Evolutionary conservation across 345 rosid species (phyloP), one percentile per base, ranked within the genome.

Genomic region (Salix dunnii): DNA sequence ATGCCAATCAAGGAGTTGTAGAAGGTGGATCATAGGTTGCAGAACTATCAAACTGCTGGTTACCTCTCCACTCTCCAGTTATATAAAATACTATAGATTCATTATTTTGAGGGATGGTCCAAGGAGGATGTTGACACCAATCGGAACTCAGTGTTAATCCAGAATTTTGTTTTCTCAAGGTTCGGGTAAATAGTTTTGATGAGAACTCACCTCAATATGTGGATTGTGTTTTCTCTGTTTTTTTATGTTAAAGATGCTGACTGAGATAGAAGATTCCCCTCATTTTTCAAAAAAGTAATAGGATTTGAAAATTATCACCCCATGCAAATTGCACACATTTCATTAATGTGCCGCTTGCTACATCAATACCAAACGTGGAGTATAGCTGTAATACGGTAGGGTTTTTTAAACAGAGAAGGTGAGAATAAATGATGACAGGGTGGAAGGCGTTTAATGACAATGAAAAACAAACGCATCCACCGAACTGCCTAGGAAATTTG

Each of bases 21-120:
- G 75, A 73, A 17, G 77, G 69, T 62, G 48, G 62, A 38, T 67
- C 73, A 67, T 72, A 80, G 66, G 33, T 31, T 18, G 21, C 6
- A 11, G 51, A 30, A 46, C 55, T 36, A 13, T 28, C 74, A 12
- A 6, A 21, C 60, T 73, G 20, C 43, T 20, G 16, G 63, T 46
- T 21, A 31, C 31, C 40, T 64, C 66, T 25, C 30, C 9, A 6
- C 63, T 58, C 48, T 64, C 21, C 64, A 30, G 6, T 30, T 18
- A 38, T 9, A 12, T 42, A 6, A 31, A 30, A 48, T 8, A 21
- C 14, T 70, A 63, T 70, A 23, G 20, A 42, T 38, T 21, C 42
- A 46, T 21, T n/a, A 12, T 3, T 36, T 36, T 33, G 7, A 64
- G 43, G 62, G 48, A 30, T 35, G 28, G 25, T 60, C 53, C 16